Evolutionary conservation across 495 filamentous ascomycete species (phyloP).

Genomic region (Astrothelium subdiscretum): DNA sequence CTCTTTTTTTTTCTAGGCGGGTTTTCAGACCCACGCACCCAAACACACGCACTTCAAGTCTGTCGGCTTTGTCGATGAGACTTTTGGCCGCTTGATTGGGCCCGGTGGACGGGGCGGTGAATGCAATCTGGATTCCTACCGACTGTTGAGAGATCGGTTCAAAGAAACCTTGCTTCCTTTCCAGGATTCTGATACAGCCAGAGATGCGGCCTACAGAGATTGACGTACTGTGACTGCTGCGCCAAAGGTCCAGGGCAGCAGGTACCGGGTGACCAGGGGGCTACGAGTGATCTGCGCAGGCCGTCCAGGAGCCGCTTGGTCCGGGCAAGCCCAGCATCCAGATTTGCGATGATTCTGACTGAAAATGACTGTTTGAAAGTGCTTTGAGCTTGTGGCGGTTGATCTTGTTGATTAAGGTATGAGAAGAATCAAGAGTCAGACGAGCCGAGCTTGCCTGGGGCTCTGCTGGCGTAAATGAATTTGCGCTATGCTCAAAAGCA

Average conservation of each 20-base stretch:
- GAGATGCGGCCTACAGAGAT: neutral
- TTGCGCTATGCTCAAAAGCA: neutral
- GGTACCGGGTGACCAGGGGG: neutral
- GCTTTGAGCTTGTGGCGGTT: neutral
- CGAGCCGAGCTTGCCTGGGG: neutral
- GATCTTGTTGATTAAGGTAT: too few relatives aligned
- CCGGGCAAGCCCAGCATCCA: neutral
- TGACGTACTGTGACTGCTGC: neutral
- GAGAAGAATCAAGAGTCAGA: neutral
- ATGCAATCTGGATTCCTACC: neutral
- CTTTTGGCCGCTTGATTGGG: neutral
- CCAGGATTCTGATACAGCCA: constrained; percentile 1
- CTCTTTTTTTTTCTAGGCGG: neutral
- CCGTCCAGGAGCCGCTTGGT: neutral
- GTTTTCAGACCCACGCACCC: too few relatives aligned
- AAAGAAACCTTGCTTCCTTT: neutral
- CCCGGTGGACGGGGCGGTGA: neutral
- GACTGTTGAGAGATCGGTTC: neutral
- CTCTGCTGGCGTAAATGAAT: neutral
- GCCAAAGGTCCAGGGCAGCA: neutral
- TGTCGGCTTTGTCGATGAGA: neutral
- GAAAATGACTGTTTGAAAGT: neutral
- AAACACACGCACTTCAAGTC: too few relatives aligned
- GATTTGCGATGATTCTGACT: neutral
- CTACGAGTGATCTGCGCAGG: neutral